phyloP scores from a whole-genome alignment of 2,329 filamentous ascomycete species.

The Ophiostoma sp. region DNA sequence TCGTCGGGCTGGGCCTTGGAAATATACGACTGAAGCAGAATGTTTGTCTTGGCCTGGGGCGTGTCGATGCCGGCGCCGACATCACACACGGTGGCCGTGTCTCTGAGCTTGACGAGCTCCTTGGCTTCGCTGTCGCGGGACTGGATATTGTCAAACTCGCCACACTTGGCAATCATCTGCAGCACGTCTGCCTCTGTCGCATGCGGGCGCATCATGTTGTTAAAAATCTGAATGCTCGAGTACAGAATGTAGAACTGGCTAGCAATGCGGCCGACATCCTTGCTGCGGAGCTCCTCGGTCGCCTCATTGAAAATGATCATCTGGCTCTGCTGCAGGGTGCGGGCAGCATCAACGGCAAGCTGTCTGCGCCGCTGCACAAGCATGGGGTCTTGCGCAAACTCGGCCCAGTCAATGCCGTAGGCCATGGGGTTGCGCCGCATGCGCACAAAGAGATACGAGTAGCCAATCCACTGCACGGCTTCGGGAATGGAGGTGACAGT shows the following conservation, averaged over 20 bases:
- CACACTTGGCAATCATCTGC: slow-evolving; percentile 95
- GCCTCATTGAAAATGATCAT: slow-evolving; percentile 99
- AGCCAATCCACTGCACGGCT: slow-evolving; percentile 94
- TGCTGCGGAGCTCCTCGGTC: slow-evolving; percentile 87
- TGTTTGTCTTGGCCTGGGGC: slow-evolving; percentile 89
- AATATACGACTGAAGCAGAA: slow-evolving; percentile 89
- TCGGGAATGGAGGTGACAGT: slow-evolving; percentile 93
- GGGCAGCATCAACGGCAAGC: slow-evolving; percentile 81
- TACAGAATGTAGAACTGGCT: slow-evolving; percentile 97
- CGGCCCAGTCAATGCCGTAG: slow-evolving; percentile 93
- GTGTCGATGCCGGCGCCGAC: slow-evolving; percentile 66
- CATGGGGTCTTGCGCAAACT: slow-evolving; percentile 80
- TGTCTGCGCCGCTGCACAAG: slow-evolving; percentile 81
- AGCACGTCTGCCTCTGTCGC: slow-evolving; percentile 88
- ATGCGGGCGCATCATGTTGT: slow-evolving; percentile 81
- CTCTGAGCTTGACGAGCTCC: slow-evolving; percentile 70
- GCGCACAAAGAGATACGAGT: slow-evolving; percentile 93
- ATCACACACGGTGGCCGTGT: slow-evolving; percentile 70
- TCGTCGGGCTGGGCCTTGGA: slow-evolving; percentile 83
- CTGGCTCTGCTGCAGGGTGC: slow-evolving; percentile 82
- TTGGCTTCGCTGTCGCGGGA: slow-evolving; percentile 84
- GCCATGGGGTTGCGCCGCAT: slow-evolving; percentile 89
- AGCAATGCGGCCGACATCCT: slow-evolving; percentile 92
- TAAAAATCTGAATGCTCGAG: slow-evolving; percentile 92
- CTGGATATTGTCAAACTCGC: slow-evolving; percentile 96